Percentiles rank a stretch among this genome's conserved stretches.
phyloP scores from a whole-genome alignment of 2,329 filamentous ascomycete genomes.

The Sarocladium brachiariae region DNA sequence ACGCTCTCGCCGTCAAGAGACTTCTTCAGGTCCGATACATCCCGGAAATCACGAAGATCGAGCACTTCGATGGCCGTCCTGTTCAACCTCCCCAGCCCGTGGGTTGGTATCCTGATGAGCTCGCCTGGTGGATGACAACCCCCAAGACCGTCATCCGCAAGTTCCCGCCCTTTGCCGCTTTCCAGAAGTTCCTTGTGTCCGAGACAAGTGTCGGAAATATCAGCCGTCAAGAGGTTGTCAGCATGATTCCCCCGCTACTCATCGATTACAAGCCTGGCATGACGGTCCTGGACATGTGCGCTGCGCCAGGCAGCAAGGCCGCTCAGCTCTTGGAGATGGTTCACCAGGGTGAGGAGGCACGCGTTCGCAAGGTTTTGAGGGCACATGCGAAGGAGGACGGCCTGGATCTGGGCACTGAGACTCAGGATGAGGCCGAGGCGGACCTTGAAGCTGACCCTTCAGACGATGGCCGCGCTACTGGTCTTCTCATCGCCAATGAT shows the following conservation, averaged over 20 bases:
- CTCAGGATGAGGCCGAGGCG: slow-evolving; percentile 38
- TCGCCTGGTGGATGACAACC: slow-evolving; percentile 97
- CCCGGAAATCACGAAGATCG: slow-evolving; percentile 79
- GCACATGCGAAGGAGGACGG: slow-evolving; percentile 56
- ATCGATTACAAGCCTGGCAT: slow-evolving; percentile 89
- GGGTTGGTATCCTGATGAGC: slow-evolving; percentile 86
- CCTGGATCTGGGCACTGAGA: slow-evolving; percentile 42
- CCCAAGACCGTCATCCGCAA: slow-evolving; percentile 93
- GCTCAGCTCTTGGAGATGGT: slow-evolving; percentile 93
- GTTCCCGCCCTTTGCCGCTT: slow-evolving; percentile 87
- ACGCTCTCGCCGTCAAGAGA: slow-evolving; percentile 87
- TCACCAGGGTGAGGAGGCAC: slow-evolving; percentile 83
- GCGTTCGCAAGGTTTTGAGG: slow-evolving; percentile 65
- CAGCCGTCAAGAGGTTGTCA: slow-evolving; percentile 93
- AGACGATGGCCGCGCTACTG: slow-evolving; percentile 83
- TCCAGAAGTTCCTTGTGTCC: slow-evolving; percentile 96
- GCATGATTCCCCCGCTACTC: slow-evolving; percentile 95
- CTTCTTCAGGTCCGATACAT: slow-evolving; percentile 85
- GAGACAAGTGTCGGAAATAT: slow-evolving; percentile 98
- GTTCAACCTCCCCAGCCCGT: slow-evolving; percentile 80
- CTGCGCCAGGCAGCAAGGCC: slow-evolving; percentile 94
- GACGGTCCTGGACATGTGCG: slow-evolving; percentile 91
- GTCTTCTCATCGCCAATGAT: slow-evolving; percentile 90
- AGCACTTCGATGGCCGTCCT: slow-evolving; percentile 70
- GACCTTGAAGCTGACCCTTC: slow-evolving; percentile 52